These are phyloP conservation scores for Glaciozyma antarctica DNA, from an alignment of 768 basidiomycete genomes.

Conservation along the genomic window DNA sequence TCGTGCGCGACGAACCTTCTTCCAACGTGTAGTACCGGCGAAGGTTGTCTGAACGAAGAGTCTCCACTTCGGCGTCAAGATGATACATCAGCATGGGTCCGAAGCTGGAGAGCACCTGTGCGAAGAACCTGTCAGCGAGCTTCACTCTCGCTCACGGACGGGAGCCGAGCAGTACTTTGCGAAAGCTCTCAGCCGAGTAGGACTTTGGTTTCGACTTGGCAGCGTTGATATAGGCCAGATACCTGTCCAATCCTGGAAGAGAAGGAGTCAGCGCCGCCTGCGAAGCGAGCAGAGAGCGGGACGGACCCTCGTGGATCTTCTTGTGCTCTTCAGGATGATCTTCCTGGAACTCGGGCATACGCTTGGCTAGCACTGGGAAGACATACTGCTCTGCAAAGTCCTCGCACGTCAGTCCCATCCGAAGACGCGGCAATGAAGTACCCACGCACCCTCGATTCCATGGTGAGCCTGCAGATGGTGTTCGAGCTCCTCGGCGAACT, in stretches of 20 bases:
- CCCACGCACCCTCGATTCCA: background rate
- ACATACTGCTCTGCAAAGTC: constrained; percentile 37
- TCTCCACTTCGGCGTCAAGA: constrained; percentile 27
- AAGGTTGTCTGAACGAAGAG: constrained; percentile 14
- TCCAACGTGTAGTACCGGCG: constrained; percentile 9
- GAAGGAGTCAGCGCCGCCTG: background rate
- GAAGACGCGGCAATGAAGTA: background rate
- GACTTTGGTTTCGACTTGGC: constrained; percentile 30
- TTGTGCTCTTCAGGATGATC: constrained; percentile 40
- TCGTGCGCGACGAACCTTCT: no score
- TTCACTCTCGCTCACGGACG: constrained; percentile 28
- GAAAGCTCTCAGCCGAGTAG: constrained; percentile 36
- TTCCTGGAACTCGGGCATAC: constrained; percentile 41
- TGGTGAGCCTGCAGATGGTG: constrained; percentile 8
- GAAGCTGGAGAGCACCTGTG: background rate
- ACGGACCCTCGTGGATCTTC: constrained; percentile 39
- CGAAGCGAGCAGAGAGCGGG: background rate
- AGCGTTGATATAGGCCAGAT: constrained; percentile 30
- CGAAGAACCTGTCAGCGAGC: background rate
- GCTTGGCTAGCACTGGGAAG: constrained; percentile 39
- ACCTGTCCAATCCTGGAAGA: background rate
- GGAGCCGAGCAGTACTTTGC: constrained; percentile 27
- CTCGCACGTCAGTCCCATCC: background rate
- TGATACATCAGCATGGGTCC: constrained; percentile 37
- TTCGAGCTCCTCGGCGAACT: constrained; percentile 11